Conservation (phyloP, 2,329 filamentous ascomycete genomes). For the Onygenales sp. region DNA sequence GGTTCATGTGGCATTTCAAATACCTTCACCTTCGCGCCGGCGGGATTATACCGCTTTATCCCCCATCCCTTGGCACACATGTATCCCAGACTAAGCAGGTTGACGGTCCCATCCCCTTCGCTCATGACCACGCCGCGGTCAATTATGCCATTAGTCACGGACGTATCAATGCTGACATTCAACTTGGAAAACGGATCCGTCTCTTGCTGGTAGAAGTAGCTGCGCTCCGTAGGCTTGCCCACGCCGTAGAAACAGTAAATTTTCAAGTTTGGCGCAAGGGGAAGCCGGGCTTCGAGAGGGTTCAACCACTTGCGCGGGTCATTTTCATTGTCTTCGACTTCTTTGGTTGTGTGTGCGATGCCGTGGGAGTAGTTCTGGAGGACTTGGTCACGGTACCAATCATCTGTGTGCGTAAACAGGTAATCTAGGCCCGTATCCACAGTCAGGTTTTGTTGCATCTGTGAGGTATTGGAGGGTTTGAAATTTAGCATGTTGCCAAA, state of each 20-base stretch:
- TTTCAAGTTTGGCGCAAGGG: conserved; percentile 78
- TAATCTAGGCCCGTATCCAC: conserved; percentile 68
- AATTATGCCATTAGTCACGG: conserved; percentile 34
- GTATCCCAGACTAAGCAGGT: conserved; percentile 81
- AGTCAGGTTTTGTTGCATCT: conserved; percentile 64
- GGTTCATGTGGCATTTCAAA: conserved; percentile 97
- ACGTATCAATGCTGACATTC: conserved; percentile 45
- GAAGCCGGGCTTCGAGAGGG: conserved; percentile 81
- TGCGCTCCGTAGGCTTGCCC: conserved; percentile 84
- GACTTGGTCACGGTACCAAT: conserved; percentile 74
- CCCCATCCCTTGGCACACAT: conserved; percentile 97
- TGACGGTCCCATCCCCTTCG: conserved; percentile 93
- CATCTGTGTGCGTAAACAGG: conserved; percentile 65
- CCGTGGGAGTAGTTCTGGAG: conserved; percentile 75
- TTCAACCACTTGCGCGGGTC: conserved; percentile 85
- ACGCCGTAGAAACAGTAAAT: conserved; percentile 96
- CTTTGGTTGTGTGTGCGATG: conserved; percentile 65
- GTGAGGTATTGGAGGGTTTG: conserved; percentile 53
- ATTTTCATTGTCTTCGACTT: conserved; percentile 76
- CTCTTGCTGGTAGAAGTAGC: conserved; percentile 81
- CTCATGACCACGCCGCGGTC: conserved; percentile 93
- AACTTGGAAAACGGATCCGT: conserved; percentile 51
- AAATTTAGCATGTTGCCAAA: conserved; percentile 84
- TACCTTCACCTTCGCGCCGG: conserved; percentile 67
- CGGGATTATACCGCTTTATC: conserved; percentile 87